These are phyloP conservation scores for Nasturtium officinale DNA, from an alignment of 345 rosid genomes.

Conservation along the genomic window DNA sequence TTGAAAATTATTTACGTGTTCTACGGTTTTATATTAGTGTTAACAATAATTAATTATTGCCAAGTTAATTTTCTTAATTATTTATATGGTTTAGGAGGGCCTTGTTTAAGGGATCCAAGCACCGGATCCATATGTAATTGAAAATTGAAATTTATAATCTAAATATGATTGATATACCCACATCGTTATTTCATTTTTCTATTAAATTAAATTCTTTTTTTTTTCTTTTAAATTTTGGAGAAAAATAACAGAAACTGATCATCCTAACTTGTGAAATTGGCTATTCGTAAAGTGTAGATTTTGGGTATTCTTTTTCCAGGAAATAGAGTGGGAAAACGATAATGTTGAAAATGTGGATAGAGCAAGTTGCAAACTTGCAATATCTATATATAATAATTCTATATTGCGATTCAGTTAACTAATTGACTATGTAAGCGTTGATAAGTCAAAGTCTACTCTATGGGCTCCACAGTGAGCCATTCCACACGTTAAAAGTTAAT, in stretches of 20 bases:
- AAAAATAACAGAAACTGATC: not conserved
- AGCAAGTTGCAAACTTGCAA: slow-evolving; percentile 19
- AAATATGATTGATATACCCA: not conserved
- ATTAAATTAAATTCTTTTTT: not conserved
- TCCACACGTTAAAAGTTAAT: slow-evolving; percentile 18
- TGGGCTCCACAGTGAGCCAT: slow-evolving; percentile 32
- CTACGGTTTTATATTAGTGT: not conserved
- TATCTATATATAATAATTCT: not conserved
- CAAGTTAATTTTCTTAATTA: not conserved
- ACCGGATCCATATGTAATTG: not conserved
- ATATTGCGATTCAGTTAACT: not conserved
- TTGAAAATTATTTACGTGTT: slow-evolving; percentile 29
- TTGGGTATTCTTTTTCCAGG: not conserved
- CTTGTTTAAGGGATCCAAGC: not conserved
- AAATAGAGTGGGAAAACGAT: not conserved
- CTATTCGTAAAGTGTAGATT: not conserved
- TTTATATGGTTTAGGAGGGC: not conserved
- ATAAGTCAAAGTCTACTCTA: slow-evolving; percentile 38
- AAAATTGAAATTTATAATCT: not conserved
- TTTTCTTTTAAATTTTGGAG: not conserved
- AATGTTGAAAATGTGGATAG: slow-evolving; percentile 1
- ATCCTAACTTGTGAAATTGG: not conserved
- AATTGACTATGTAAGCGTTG: slow-evolving; percentile 30
- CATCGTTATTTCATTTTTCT: too few species aligned
- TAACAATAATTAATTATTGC: not conserved